These are phyloP conservation scores for Suillus plorans DNA, from an alignment of 768 basidiomycete genomes.

Conservation along the genomic window DNA sequence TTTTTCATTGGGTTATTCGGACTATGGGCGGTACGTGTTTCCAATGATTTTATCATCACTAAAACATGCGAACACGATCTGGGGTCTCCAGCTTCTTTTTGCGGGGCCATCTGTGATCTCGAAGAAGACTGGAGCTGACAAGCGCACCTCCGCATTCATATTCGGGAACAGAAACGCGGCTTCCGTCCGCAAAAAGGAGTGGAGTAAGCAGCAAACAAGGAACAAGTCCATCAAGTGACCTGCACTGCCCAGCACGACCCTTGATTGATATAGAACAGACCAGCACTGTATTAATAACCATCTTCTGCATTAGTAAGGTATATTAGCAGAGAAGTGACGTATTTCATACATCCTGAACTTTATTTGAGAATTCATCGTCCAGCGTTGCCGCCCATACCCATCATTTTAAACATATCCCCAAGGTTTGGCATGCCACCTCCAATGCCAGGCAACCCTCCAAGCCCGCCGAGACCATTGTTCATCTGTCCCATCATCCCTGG, in stretches of 20 bases:
- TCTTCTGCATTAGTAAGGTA: conserved; percentile 18
- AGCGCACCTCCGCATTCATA: conserved; percentile 75
- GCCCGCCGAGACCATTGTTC: conserved; percentile 54
- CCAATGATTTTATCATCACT: conserved; percentile 11
- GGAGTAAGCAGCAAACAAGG: conserved; percentile 43
- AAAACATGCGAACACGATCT: conserved; percentile 9
- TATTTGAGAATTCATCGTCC: conserved; percentile 26
- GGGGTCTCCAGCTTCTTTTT: conserved; percentile 53
- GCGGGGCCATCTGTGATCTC: conserved; percentile 55
- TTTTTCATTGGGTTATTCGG: conserved; percentile 63
- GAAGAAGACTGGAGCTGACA: conserved; percentile 78
- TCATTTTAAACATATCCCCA: conserved; percentile 85
- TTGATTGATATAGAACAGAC: conserved; percentile 11
- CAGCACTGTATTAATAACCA: conserved; percentile 19
- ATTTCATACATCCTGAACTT: conserved; percentile 18
- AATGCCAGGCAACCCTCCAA: conserved; percentile 49
- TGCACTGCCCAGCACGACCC: conserved; percentile 3
- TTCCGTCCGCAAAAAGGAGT: conserved; percentile 58
- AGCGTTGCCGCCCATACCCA: conserved; percentile 68
- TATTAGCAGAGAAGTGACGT: conserved; percentile 3
- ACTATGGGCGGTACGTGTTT: conserved; percentile 63
- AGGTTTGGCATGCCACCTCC: conserved; percentile 72
- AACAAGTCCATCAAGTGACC: conserved; percentile 14
- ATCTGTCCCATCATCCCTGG: conserved; percentile 88
- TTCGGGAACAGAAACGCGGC: conserved; percentile 75